Evolutionary conservation across 176 grass and related monocot genomes (phyloP).

Genomic region (Canna indica): DNA sequence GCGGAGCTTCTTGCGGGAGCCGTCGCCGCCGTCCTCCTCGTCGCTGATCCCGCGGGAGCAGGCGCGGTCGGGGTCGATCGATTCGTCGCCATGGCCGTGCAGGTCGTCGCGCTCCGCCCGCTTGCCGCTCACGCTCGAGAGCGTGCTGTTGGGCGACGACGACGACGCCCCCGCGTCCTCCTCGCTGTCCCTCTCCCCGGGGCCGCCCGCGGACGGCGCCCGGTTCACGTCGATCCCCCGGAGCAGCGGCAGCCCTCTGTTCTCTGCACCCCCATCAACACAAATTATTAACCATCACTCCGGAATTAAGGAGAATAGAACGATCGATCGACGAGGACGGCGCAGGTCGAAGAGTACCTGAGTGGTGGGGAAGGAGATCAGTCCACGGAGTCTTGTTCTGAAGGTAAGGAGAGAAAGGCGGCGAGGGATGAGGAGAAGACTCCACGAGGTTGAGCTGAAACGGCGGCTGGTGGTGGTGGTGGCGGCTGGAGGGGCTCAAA

Average conservation of each 20-base stretch:
- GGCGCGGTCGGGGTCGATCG: not conserved
- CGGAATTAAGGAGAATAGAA: not conserved
- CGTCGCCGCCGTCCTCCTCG: slow-evolving; percentile 22
- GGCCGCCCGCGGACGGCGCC: not conserved
- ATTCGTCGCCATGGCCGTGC: not conserved
- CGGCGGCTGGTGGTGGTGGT: not conserved
- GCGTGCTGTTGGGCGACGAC: slow-evolving; percentile 18
- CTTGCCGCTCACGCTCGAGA: slow-evolving; percentile 21
- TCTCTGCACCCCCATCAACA: no score
- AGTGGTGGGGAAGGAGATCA: not conserved
- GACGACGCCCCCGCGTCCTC: slow-evolving; percentile 11
- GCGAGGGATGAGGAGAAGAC: not conserved
- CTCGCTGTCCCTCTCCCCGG: no score
- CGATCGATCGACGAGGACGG: not conserved
- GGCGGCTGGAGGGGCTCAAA: not conserved
- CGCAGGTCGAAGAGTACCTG: not conserved
- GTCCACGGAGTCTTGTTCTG: not conserved
- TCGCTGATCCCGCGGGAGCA: slow-evolving; percentile 1
- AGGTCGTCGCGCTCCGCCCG: slow-evolving; percentile 7
- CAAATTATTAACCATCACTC: not conserved
- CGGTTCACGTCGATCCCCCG: slow-evolving; percentile 22
- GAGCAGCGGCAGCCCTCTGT: not conserved
- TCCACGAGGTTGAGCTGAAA: slow-evolving; percentile 12
- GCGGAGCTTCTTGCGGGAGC: slow-evolving; percentile 78
- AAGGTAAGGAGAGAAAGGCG: not conserved